Percentiles rank a stretch among this genome's conserved stretches.
Conservation (phyloP, 331 rosid species). For the Stylosanthes scabra region DNA sequence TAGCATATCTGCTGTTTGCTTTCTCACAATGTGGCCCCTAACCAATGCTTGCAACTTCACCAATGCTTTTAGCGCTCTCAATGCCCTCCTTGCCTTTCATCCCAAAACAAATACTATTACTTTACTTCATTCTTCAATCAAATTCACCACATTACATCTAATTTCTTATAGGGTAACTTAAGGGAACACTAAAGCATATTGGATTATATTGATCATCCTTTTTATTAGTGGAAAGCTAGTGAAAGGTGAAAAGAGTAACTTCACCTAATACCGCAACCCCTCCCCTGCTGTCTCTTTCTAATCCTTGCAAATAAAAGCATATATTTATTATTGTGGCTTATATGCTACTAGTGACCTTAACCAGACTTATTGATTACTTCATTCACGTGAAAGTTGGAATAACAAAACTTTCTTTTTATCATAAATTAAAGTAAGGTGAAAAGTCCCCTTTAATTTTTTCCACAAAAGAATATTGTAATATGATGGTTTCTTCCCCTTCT, state of each 20-base stretch:
- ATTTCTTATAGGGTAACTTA: not conserved
- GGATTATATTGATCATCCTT: not conserved
- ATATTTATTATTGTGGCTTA: too few species aligned
- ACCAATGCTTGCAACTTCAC: constrained; percentile 98
- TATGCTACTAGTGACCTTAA: too few species aligned
- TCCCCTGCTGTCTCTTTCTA: not conserved
- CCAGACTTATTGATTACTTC: too few species aligned
- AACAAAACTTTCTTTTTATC: not conserved
- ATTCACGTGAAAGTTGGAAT: too few species aligned
- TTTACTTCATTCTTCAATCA: not conserved
- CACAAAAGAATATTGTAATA: constrained; percentile 5
- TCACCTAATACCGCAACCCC: not conserved
- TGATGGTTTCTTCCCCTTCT: constrained; percentile 3
- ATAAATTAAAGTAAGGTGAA: constrained; percentile 25
- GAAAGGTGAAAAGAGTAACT: constrained; percentile 1
- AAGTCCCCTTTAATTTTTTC: not conserved
- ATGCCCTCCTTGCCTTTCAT: constrained; percentile 91
- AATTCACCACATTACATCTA: not conserved
- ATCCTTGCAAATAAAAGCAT: too few species aligned
- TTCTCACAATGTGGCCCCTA: constrained; percentile 95
- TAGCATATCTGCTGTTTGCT: constrained; percentile 90
- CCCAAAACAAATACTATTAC: constrained; percentile 28
- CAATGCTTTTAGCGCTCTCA: constrained; percentile 88
- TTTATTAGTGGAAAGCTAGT: constrained; percentile 1
- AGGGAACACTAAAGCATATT: not conserved